A percentile compares a stretch with the other conserved stretches of the same genome.
phyloP scores from a whole-genome alignment of 2,329 filamentous ascomycete species.

The Diaporthe vaccinii region DNA sequence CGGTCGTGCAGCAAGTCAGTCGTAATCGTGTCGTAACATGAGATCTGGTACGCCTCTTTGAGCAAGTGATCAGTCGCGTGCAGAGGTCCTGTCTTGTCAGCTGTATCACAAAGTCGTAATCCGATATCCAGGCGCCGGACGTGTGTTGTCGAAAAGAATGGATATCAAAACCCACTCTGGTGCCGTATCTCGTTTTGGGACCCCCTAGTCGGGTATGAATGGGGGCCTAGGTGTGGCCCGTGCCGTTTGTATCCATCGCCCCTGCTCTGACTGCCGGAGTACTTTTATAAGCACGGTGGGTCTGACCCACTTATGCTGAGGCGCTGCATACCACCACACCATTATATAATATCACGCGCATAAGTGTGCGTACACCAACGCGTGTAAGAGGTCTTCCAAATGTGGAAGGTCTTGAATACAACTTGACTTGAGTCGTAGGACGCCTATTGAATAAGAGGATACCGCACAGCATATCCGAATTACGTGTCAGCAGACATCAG shows the following conservation, averaged over 20 bases:
- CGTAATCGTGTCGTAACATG: conserved; percentile 5
- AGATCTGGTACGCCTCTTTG: not conserved
- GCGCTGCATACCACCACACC: conserved; percentile 17
- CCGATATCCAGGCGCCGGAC: not conserved
- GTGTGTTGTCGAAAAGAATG: not conserved
- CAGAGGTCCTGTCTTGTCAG: not conserved
- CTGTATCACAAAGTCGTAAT: not conserved
- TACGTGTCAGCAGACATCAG: not conserved
- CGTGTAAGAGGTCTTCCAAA: not conserved
- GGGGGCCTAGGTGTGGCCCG: not conserved
- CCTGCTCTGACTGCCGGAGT: not conserved
- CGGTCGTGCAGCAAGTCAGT: conserved; percentile 7
- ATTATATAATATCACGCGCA: conserved; percentile 4
- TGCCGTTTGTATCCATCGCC: not conserved
- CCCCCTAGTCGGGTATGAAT: not conserved
- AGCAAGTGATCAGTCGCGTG: not conserved
- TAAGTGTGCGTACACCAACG: conserved; percentile 14
- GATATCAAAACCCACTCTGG: not conserved
- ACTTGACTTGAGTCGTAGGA: not conserved
- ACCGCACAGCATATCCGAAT: not conserved
- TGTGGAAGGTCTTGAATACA: not conserved
- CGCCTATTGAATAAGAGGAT: not conserved
- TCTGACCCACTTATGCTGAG: conserved; percentile 6
- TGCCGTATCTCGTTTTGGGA: not conserved
- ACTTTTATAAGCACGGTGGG: not conserved